A percentile compares a stretch with the other conserved stretches of the same genome.
phyloP scores from a whole-genome alignment of 2,329 filamentous ascomycete species.

The Fusarium protoensiforme region DNA sequence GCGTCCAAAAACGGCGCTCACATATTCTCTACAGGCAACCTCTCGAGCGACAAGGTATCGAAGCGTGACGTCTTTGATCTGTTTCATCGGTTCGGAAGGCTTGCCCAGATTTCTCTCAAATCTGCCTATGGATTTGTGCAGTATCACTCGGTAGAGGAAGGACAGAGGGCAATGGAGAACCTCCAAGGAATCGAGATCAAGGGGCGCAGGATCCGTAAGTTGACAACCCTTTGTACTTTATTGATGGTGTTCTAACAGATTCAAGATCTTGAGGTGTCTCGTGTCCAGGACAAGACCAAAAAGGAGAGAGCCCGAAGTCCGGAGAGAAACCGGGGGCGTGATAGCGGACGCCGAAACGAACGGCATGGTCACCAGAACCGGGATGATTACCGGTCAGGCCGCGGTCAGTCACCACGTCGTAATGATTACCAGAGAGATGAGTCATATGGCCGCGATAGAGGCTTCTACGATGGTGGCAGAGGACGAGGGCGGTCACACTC shows the following conservation, averaged over 20 bases:
- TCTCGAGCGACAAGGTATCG: slow-evolving; percentile 91
- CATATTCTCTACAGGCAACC: slow-evolving; percentile 73
- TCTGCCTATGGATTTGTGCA: slow-evolving; percentile 98
- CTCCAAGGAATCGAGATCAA: slow-evolving; percentile 86
- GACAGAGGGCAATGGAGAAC: slow-evolving; percentile 76
- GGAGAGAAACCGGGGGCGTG: slow-evolving; percentile 65
- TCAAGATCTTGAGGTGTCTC: slow-evolving; percentile 88
- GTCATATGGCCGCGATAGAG: slow-evolving; percentile 63
- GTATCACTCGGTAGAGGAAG: slow-evolving; percentile 82
- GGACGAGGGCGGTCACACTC: slow-evolving; percentile 76
- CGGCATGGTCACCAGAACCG: slow-evolving; percentile 62
- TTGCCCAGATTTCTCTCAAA: slow-evolving; percentile 96
- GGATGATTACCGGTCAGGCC: slow-evolving; percentile 73
- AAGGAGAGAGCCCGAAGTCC: slow-evolving; percentile 70
- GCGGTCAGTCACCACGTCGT: slow-evolving; percentile 68
- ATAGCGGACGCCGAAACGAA: slow-evolving; percentile 56
- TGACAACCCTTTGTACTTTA: not conserved
- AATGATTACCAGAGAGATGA: slow-evolving; percentile 71
- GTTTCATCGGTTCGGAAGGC: slow-evolving; percentile 84
- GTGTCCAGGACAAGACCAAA: slow-evolving; percentile 80
- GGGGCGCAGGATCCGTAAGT: slow-evolving; percentile 93
- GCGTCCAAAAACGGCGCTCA: slow-evolving; percentile 40
- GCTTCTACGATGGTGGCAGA: slow-evolving; percentile 53
- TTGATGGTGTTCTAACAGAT: slow-evolving; percentile 7
- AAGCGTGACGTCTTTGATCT: slow-evolving; percentile 94